Percentiles rank a stretch among this genome's conserved stretches.
phyloP scores from a whole-genome alignment of 2,329 filamentous ascomycete species.

The Cylindrodendrum hubeiense region DNA sequence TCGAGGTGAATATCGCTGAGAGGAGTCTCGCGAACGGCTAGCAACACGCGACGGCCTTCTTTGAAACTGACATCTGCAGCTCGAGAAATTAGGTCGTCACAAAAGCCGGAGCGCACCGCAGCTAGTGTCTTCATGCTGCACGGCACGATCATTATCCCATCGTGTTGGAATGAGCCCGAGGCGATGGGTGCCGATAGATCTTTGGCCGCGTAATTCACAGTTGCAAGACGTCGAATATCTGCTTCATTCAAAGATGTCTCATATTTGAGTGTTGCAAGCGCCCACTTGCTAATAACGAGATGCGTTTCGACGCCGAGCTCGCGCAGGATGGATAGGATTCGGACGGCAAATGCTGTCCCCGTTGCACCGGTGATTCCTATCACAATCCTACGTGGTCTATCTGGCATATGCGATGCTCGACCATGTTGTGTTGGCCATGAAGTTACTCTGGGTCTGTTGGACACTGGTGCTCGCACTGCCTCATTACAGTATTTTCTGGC shows the following conservation, averaged over 20 bases:
- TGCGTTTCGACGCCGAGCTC: conserved; percentile 60
- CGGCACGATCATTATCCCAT: conserved; percentile 29
- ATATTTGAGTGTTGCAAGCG: conserved; percentile 59
- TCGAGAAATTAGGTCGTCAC: conserved; percentile 12
- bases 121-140: conserved; percentile 25
- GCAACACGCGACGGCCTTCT: conserved; percentile 11
- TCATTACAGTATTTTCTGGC: background rate
- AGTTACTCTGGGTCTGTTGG: background rate
- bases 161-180: conserved; percentile 34
- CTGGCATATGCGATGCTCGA: background rate
- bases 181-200: conserved; percentile 60
- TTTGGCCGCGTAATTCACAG: conserved; percentile 52
- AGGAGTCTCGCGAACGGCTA: background rate
- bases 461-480: background rate
- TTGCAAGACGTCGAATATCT: conserved; percentile 53
- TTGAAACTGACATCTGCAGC: conserved; percentile 28
- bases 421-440: background rate
- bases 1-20: conserved; percentile 27
- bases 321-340: conserved; percentile 54
- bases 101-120: conserved; percentile 15
- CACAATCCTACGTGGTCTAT: conserved; percentile 51
- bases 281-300: conserved; percentile 63
- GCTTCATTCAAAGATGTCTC: conserved; percentile 55
- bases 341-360: conserved; percentile 58
- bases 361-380: conserved; percentile 65